Evolutionary conservation across 2,329 filamentous ascomycete genomes (phyloP).

Genomic region (Ophiocordyceps unilateralis): DNA sequence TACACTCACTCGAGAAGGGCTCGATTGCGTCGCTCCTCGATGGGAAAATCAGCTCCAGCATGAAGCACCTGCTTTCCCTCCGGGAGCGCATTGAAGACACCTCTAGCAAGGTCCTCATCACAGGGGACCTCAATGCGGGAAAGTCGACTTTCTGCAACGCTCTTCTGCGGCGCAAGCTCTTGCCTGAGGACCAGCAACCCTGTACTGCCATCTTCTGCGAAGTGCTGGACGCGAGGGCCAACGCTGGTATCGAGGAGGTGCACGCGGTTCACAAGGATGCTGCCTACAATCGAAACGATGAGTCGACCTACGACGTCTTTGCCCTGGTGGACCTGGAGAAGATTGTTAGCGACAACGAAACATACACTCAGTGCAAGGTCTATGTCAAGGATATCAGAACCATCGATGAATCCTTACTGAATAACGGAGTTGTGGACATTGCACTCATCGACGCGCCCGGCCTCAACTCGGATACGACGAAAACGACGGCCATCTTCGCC

Average conservation of each 20-base stretch:
- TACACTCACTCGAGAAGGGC: constrained; percentile 83
- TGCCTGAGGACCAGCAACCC: constrained; percentile 94
- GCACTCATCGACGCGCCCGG: constrained; percentile 93
- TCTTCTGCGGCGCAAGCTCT: constrained; percentile 74
- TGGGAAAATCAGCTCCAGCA: constrained; percentile 84
- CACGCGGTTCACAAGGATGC: constrained; percentile 78
- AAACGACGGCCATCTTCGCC: constrained; percentile 94
- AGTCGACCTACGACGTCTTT: constrained; percentile 86
- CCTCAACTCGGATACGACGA: constrained; percentile 86
- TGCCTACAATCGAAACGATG: constrained; percentile 74
- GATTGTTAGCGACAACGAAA: constrained; percentile 75
- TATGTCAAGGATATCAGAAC: constrained; percentile 82
- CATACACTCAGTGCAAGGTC: constrained; percentile 89
- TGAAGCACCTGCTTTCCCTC: constrained; percentile 73
- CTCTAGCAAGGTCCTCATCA: constrained; percentile 89
- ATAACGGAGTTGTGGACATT: constrained; percentile 96
- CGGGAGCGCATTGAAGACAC: constrained; percentile 94
- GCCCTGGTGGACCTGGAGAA: constrained; percentile 62
- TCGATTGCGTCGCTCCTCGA: constrained; percentile 84
- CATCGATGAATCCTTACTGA: constrained; percentile 84
- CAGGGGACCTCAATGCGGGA: constrained; percentile 88
- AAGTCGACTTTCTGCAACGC: constrained; percentile 99
- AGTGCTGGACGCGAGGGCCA: constrained; percentile 81
- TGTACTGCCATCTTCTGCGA: constrained; percentile 98
- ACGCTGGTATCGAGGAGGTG: constrained; percentile 81